phyloP scores from a whole-genome alignment of 257 asterid species.

The Ballota nigra region DNA sequence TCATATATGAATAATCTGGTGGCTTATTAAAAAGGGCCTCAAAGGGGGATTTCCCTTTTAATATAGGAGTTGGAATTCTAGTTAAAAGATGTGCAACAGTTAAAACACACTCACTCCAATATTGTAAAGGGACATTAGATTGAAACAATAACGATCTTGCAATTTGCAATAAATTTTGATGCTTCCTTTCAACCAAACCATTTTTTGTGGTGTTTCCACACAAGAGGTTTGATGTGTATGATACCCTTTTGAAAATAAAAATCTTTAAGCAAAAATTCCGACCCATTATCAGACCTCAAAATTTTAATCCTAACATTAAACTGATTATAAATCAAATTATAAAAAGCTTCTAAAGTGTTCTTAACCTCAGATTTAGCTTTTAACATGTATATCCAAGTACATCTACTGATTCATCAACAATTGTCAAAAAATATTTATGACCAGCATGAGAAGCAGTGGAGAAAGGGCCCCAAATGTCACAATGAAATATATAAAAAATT shows the following conservation, averaged over 20 bases:
- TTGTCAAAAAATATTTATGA: not conserved
- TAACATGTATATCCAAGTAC: not conserved
- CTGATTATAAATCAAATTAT: not conserved
- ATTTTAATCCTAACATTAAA: not conserved
- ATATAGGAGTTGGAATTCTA: not conserved
- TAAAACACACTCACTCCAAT: not conserved
- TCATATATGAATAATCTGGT: not conserved
- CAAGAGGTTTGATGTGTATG: not conserved
- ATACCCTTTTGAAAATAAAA: not conserved
- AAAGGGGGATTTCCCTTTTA: not conserved
- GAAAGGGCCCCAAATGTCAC: no score
- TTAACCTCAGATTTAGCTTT: not conserved
- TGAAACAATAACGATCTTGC: not conserved
- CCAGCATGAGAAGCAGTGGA: no score
- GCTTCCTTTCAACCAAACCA: not conserved
- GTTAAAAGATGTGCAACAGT: not conserved
- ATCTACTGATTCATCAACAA: not conserved
- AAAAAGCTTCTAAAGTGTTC: not conserved
- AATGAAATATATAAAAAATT: no score
- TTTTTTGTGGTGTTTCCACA: not conserved
- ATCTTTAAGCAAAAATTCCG: not conserved
- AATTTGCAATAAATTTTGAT: not conserved
- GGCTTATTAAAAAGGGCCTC: not conserved
- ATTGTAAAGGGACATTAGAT: not conserved
- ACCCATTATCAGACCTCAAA: not conserved